Base-by-base conservation (phyloP, 805 yeast species). In the Candida easanensis region DNA sequence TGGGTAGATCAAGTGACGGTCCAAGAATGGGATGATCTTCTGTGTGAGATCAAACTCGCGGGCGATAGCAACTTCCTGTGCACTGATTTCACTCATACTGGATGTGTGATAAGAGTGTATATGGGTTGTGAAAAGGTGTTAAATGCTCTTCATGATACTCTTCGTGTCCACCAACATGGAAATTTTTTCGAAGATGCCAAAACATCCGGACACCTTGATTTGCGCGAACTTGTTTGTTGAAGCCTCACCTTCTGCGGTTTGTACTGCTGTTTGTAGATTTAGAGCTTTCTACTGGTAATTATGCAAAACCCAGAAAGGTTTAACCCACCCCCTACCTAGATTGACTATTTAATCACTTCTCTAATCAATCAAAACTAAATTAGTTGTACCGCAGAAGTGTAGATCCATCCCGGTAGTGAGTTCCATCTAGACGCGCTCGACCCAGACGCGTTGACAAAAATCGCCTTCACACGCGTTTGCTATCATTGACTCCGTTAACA, bases 1-100 rank as follows among this genome's bases (percentile, higher is more conserved):
- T 35, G 79, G 79, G 49, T 73, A 77, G 44, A 74, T 66, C 58
- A 82, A 63, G 53, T 79, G 84, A 48, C 84, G 71, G 63, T 82
- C 88, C 54, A 82, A 62, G 54, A 77, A 81, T 34, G 79, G 79
- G 48, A 76, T 64, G 48, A 81, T 61, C 60, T 74, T 72, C 39
- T 66, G 65, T 9, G 83, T 75, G 57, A 80, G 62, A 53, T 80
- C 84, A 60, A 74, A 74, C 50, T 73, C 58, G 48, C 70, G 68
- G 19, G 77, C 77, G 41, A 69, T 57, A 36, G 58, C 71, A 33
- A 68, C 53, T 51, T 73, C 73, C 27, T 57, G 56, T 10, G 56
- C 48, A 23, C 63, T 43, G 34, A 56, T 33, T 30, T 53, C 59
- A 43, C 53, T 39, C 62, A 58, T 57, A n/a, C n/a, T 26, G 11